Evolutionary conservation across 805 yeast genomes (phyloP).

Genomic region (Zygosaccharomyces bailii): DNA sequence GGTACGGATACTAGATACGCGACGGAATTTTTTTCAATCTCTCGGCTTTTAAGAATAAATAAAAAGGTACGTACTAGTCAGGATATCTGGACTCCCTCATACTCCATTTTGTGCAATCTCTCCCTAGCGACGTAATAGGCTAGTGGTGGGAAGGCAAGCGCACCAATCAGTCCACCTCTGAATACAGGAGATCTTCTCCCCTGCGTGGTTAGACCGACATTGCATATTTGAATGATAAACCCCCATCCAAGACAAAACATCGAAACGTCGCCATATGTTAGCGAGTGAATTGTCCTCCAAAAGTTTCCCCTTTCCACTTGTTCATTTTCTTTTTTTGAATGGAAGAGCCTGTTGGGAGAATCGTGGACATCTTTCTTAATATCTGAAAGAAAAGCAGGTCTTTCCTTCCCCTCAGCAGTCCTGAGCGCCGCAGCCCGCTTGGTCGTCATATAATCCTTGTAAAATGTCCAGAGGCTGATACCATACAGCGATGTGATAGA

Average conservation of each 20-base stretch:
- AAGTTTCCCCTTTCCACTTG: slow-evolving; percentile 12
- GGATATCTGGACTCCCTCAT: slow-evolving; percentile 11
- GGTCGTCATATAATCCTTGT: slow-evolving; percentile 20
- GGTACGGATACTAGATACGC: too few species aligned
- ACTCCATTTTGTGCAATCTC: slow-evolving; percentile 12
- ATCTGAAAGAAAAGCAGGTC: slow-evolving; percentile 10
- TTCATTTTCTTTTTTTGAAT: slow-evolving; percentile 11
- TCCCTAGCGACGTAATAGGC: slow-evolving; percentile 11
- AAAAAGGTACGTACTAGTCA: not conserved
- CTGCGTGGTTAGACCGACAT: slow-evolving; percentile 19
- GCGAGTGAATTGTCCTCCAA: slow-evolving; percentile 15
- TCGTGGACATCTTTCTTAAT: slow-evolving; percentile 17
- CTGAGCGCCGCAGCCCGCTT: slow-evolving; percentile 10
- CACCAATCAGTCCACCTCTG: slow-evolving; percentile 19
- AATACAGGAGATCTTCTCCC: slow-evolving; percentile 21
- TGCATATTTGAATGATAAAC: slow-evolving; percentile 23
- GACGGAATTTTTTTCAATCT: not conserved
- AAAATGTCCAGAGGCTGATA: slow-evolving; percentile 21
- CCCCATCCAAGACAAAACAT: slow-evolving; percentile 24
- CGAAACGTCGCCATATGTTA: slow-evolving; percentile 24
- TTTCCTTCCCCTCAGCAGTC: slow-evolving; percentile 3
- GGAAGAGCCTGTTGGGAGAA: slow-evolving; percentile 18
- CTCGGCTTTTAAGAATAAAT: not conserved
- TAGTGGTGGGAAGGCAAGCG: slow-evolving; percentile 21
- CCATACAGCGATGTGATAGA: slow-evolving; percentile 22